Evolutionary conservation across 768 basidiomycete species (phyloP).

Genomic region (Naganishia randhawae): DNA sequence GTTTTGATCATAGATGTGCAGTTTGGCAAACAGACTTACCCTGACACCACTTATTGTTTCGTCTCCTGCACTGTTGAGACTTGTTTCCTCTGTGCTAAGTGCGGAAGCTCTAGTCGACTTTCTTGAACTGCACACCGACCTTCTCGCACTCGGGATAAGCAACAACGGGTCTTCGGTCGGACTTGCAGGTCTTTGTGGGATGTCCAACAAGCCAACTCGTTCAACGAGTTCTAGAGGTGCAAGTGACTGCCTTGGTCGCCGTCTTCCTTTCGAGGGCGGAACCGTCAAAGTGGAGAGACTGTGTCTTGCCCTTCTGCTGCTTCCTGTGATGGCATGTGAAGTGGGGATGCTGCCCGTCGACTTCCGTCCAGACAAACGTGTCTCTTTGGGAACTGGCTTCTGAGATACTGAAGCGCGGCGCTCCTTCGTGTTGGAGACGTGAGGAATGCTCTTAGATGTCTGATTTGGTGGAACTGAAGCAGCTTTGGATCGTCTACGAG

Average conservation of each 20-base stretch:
- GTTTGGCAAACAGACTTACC: not conserved
- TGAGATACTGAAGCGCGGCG: not conserved
- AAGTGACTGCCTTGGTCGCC: slow-evolving; percentile 17
- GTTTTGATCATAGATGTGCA: not conserved
- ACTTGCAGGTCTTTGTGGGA: slow-evolving; percentile 14
- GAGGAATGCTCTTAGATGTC: not conserved
- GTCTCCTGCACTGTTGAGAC: no score
- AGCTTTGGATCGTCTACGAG: not conserved
- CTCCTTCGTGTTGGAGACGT: not conserved
- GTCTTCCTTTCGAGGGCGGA: not conserved
- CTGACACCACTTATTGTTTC: not conserved
- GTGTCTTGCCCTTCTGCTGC: not conserved
- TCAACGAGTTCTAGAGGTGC: slow-evolving; percentile 11
- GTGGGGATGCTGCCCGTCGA: slow-evolving; percentile 11
- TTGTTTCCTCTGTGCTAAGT: not conserved
- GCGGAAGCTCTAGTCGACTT: not conserved
- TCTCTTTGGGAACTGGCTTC: not conserved
- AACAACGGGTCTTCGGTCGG: slow-evolving; percentile 21
- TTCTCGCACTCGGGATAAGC: slow-evolving; percentile 10
- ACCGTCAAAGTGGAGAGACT: not conserved
- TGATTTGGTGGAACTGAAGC: not conserved
- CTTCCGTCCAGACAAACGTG: not conserved
- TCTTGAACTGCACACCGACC: not conserved
- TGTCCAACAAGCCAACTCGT: slow-evolving; percentile 12
- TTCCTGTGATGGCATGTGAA: not conserved